Evolutionary conservation across 305 asterid genomes (phyloP).

Genomic region (Rubia tinctorum): DNA sequence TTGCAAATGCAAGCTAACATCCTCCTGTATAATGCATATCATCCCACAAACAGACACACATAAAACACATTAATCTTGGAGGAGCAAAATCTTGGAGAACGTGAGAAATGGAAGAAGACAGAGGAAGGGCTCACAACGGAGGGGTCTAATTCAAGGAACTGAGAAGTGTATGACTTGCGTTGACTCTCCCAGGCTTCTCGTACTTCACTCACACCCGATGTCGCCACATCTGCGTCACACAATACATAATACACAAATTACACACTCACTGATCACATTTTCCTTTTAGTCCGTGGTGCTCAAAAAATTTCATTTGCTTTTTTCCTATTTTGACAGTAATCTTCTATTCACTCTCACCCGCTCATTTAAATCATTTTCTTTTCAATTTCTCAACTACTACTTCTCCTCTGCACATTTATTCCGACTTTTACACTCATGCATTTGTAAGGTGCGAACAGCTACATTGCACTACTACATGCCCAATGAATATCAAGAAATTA

Average conservation of each 20-base stretch:
- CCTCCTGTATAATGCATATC: constrained; percentile 48
- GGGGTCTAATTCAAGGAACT: constrained; percentile 86
- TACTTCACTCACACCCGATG: constrained; percentile 73
- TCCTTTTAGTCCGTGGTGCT: neutral
- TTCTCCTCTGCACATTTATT: neutral
- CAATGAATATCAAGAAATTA: neutral
- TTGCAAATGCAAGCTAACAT: constrained; percentile 51
- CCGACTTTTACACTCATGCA: neutral
- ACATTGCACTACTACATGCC: neutral
- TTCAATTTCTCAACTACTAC: neutral
- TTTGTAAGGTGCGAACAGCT: neutral
- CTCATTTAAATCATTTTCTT: too few species aligned
- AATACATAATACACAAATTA: neutral
- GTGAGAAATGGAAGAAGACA: neutral
- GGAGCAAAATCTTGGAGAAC: neutral
- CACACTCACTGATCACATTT: too few species aligned
- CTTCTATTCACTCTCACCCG: neutral
- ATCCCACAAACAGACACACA: too few species aligned
- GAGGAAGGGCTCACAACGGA: constrained; percentile 54
- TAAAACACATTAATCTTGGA: neutral
- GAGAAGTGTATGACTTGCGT: constrained; percentile 82
- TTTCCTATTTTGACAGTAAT: neutral
- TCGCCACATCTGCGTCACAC: constrained; percentile 52
- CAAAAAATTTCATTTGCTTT: neutral
- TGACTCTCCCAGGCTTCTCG: constrained; percentile 91